Evolutionary conservation across 805 yeast genomes (phyloP).

Genomic region (Nakazawaea siamensis): DNA sequence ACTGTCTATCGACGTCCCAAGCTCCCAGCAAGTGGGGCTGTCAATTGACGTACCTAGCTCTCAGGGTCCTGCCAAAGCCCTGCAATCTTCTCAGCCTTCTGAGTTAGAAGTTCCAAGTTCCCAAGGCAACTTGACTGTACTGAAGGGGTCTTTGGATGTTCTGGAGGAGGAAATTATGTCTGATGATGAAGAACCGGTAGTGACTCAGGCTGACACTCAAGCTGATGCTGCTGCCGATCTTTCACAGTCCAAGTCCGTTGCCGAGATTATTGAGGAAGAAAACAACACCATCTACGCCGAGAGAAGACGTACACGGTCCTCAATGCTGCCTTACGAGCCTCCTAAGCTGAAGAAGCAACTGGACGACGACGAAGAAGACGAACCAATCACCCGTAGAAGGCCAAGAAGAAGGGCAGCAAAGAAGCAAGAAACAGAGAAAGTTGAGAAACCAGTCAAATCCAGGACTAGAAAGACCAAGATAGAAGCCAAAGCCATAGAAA

Average conservation of each 20-base stretch:
- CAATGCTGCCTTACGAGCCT: conserved; percentile 4
- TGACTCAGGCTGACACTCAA: too few relatives aligned
- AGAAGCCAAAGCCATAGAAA: conserved; percentile 2
- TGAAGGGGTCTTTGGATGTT: too few relatives aligned
- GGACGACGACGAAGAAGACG: conserved; percentile 6
- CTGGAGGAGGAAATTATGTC: too few relatives aligned
- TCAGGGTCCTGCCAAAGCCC: too few relatives aligned
- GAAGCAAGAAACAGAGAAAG: not conserved
- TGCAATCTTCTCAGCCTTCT: too few relatives aligned
- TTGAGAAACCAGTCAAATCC: not conserved
- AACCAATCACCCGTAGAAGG: not conserved
- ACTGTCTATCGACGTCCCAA: too few relatives aligned
- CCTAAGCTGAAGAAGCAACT: conserved; percentile 7
- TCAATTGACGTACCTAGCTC: too few relatives aligned
- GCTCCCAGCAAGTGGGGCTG: too few relatives aligned
- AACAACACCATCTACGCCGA: conserved; percentile 11
- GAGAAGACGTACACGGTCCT: conserved; percentile 13
- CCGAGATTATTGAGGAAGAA: conserved; percentile 7
- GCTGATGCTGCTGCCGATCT: not conserved
- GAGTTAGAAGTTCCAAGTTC: too few relatives aligned
- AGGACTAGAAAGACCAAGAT: not conserved
- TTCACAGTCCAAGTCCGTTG: not conserved
- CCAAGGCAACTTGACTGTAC: too few relatives aligned
- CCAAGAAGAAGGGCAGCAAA: not conserved
- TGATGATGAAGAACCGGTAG: too few relatives aligned